Evolutionary conservation across 441 rosid species (phyloP).

Genomic region (Metrosideros polymorpha): DNA sequence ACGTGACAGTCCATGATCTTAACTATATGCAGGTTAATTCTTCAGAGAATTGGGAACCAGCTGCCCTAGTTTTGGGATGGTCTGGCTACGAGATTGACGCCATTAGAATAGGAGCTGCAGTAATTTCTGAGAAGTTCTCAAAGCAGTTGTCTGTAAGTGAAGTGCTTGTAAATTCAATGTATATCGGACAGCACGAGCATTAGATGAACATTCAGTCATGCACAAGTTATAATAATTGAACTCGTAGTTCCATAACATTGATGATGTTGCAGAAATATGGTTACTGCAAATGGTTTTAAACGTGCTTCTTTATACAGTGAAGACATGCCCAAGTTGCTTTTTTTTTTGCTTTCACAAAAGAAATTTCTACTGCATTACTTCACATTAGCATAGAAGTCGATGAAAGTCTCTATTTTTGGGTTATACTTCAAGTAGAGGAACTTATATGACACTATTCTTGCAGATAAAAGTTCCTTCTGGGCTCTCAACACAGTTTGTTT

Average conservation of each 20-base stretch:
- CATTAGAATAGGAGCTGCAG: conserved; percentile 27
- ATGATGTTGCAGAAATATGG: neutral
- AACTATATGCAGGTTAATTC: conserved; percentile 43
- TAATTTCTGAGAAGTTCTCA: conserved; percentile 57
- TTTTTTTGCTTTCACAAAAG: neutral
- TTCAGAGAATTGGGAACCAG: conserved; percentile 72
- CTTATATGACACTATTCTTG: neutral
- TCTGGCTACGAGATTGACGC: conserved; percentile 67
- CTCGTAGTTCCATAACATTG: neutral
- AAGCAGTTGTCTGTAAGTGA: conserved; percentile 49
- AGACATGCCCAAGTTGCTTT: neutral
- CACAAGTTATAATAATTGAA: neutral
- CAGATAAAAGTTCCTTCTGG: conserved; percentile 93
- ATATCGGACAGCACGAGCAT: neutral
- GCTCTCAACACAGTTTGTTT: conserved; percentile 66
- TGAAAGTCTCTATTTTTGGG: neutral
- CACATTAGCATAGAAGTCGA: neutral
- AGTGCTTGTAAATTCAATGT: neutral
- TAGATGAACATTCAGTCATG: neutral
- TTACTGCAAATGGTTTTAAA: neutral
- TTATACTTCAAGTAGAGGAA: neutral
- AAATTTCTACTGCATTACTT: neutral
- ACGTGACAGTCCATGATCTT: neutral
- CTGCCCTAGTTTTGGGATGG: conserved; percentile 42
- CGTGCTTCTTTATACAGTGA: neutral